Evolutionary conservation across 2,329 filamentous ascomycete genomes (phyloP), one percentile per base, ranked within the genome.

Genomic region (Microthyrium microscopicum): DNA sequence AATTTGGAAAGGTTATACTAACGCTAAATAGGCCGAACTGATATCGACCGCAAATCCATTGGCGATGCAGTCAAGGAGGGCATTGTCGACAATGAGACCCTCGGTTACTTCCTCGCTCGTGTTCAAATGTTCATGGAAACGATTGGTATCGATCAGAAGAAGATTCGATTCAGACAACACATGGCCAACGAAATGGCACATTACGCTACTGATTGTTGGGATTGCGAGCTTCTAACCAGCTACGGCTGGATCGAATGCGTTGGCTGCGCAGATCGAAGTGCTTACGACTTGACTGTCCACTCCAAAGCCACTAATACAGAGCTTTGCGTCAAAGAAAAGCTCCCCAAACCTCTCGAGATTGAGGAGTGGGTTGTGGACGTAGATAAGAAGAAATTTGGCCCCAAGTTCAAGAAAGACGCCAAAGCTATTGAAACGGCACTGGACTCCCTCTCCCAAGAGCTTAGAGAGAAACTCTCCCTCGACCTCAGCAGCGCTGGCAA

Each of bases 221-320:
- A 98, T 56, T 87, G 84, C 11, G 89, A 98, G 57, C 64, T 98
- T 35, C 65, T 79, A 41, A 95, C 82, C 37, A 85, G 79, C 40
- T 85, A 85, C 49, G 89, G 89, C 53, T 98, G 89, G 89, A 81
- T 95, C 41, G 89, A 98, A 64, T 95, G 87, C 55, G 87, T 95
- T 48, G 89, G 89, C 41, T 95, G 89, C 56, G 89, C 89, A 40
- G 87, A 94, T 54, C 74, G 89, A 48, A 92, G 81, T 52, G 89
- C 89, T 15, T 98, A 93, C 55, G 89, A 98, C 57, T 57, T 95
- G 53, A 78, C 73, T 22, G 85, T 94, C 7, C 89, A 95, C 58
- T 76, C 78, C 52, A 87, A 93, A 61, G 85, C 83, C 64, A 95
- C 89, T 20, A 84, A 83, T 38, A 75, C 79, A 11, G 75, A 84